Evolutionary conservation across 495 filamentous ascomycete species (phyloP), one percentile per base, ranked within the genome.

Genomic region (Evernia prunastri): DNA sequence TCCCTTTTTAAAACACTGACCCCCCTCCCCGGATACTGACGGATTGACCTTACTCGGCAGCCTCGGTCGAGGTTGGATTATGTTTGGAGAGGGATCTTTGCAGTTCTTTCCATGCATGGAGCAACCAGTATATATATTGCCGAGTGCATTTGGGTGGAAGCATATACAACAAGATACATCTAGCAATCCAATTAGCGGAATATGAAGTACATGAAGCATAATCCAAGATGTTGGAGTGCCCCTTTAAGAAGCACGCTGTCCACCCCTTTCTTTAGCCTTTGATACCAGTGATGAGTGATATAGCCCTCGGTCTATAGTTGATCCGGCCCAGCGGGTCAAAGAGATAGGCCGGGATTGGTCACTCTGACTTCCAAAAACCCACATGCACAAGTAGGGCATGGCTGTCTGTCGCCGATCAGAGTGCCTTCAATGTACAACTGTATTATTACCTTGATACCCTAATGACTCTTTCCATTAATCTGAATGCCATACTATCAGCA

Each of bases 371-470:
- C 23, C 27, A 13, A 15, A 20, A 20, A 20, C 20, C 8, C 40
- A 43, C 7, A 27, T 13, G 9, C 15, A 58, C n/a, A 36, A 35
- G 33, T 23, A 39, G 17, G 56, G 23, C 17, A 40, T 23, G 33
- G 33, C 20, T 58, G 20, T 36, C 18, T 40, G 8, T 36, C 27
- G 39, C 23, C 12, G 0, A 23, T 45, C 20, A 39, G 20, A 45
- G 29, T 54, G 53, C 42, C 42, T 40, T 23, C 42, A 17, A 27
- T 63, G 29, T 56, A 33, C 31, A 43, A 9, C 27, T 57, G 39
- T 63, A 58, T 63, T 58, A 49, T 58, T 63, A 49, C 43, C 11
- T n/a, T 49, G 29, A 58, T 45, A 58, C 42, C 42, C 42, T 36
- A 58, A 36, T 57, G 31, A 57, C 29, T 63, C 39, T 63, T 8